Evolutionary conservation across 805 yeast genomes (phyloP).

Genomic region (Zygoascus biomembranicola): DNA sequence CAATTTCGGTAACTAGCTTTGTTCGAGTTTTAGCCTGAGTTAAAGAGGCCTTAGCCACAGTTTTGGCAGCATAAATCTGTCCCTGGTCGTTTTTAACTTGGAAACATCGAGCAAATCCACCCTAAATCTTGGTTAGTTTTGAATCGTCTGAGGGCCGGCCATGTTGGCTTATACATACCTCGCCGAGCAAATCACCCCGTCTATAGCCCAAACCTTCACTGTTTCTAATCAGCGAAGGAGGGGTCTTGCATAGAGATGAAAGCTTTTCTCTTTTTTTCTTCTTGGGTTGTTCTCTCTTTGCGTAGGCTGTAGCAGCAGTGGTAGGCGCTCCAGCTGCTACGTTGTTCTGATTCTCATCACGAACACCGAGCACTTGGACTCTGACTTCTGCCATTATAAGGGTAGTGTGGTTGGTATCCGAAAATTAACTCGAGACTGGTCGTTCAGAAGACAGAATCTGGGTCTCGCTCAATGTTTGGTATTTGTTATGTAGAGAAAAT

Average conservation of each 20-base stretch:
- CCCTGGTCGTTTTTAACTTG: conserved; percentile 89
- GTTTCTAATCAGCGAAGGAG: conserved; percentile 87
- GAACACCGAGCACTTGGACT: conserved; percentile 9
- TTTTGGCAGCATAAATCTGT: conserved; percentile 86
- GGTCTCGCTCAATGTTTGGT: background rate
- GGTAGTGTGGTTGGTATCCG: background rate
- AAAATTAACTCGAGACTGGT: too few species aligned
- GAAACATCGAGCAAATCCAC: conserved; percentile 98
- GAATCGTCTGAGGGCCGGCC: too few species aligned
- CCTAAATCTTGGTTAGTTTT: conserved; percentile 31
- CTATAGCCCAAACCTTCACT: conserved; percentile 82
- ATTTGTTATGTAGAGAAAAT: background rate
- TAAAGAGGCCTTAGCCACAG: conserved; percentile 93
- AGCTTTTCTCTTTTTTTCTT: conserved; percentile 77
- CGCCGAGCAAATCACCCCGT: conserved; percentile 87
- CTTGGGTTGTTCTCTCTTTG: background rate
- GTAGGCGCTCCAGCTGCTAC: background rate
- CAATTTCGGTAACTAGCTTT: conserved; percentile 79
- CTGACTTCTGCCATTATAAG: conserved; percentile 1
- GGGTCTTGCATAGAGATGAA: conserved; percentile 88
- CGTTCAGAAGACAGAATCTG: too few species aligned
- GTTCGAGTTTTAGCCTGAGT: conserved; percentile 80
- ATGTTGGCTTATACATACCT: conserved; percentile 24
- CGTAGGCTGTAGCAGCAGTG: background rate
- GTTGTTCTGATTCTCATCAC: conserved; percentile 7